Evolutionary conservation across 352 stramenopile species (phyloP), one percentile per base, ranked within the genome.

Genomic region (Globisporangium alternatum): DNA sequence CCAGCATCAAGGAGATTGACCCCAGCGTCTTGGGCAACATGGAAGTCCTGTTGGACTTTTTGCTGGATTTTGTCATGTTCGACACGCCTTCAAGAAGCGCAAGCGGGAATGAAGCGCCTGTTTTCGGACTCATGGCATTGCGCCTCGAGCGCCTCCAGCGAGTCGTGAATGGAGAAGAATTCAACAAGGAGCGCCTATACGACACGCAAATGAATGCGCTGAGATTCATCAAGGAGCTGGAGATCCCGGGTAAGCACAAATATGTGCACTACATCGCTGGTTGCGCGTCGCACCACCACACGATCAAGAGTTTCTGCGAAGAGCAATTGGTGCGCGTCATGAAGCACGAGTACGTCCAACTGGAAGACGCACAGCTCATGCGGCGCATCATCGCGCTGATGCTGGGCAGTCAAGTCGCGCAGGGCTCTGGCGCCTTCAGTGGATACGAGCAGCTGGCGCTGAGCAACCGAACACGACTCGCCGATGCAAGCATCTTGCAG

Each of bases 41-140:
- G 9, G 69, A 85, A 19, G 69, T 83, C 3, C 54, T 91, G 45
- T 56, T 94, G 45, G 85, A 91, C 54, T 92, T 92, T 54, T 56
- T 91, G 10, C 63, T 94, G 30, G 85, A 94, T 62, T 60, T 94
- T 12, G 62, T 91, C 10, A 64, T 92, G 15, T 85, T 80, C 66
- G 79, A 87, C 33, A 44, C 62, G n/a, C 67, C 71, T 10, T 70
- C 56, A 12, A 47, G 35, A 0, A 59, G 62, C 2, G 66, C 37
- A 0, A 55, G 62, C 4, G 65, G 56, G 1, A 66, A 58, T 10
- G 55, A 68, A 12, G 39, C 52, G 0, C 54, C 65, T 0, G 41
- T 67, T 12, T 88, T 77, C 64, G 83, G 81, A 1, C 70, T 91
- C 37, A 75, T 79, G 68, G 54, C 62, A 0, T 57, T 74, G 5